Base-by-base conservation (phyloP, 1,139 yeast genomes). In the Magnusiomyces starmeri region DNA sequence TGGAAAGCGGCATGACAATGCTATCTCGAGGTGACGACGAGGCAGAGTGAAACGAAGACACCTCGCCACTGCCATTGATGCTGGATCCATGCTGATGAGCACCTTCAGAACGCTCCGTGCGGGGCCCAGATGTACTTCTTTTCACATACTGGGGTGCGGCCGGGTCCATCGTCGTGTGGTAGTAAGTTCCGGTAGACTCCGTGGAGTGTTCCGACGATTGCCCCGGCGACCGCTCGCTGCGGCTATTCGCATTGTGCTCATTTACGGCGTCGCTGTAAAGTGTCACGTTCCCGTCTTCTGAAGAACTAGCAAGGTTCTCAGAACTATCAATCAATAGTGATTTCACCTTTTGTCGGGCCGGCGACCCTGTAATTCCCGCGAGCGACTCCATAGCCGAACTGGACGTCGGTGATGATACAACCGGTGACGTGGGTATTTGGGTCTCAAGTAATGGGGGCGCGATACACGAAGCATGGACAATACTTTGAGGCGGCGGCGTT, bases 11-110 rank as follows among this genome's bases (percentile, higher is more conserved):
- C 45, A 42, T 42, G 18, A 42, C 27, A 3, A 26, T 16, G 22
- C 35, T 26, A 20, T 42, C 45, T 4, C 18, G 18, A 4, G 45
- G 35, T 4, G 34, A 20, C 6, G 34, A 26, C 6, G 35, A 7
- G n/a, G 45, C 45, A 3, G 45, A 42, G 27, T 42, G 45, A 22
- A 42, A 42, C 12, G 45, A 22, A 8, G 27, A n/a, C 37, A 32
- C 6, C 37, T 32, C 37, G 37, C 37, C 12, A 4, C 37, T 18
- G n/a, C 37, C 37, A 4, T 18, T 18, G 4, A 32, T 18, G n/a
- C 4, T 6, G 18, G 4, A 18, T 4, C n/a, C n/a, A 7, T 18
- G 37, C 6, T 6, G 6, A 32, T 32, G 37, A 14, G 18, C 37
- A 4, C 4, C n/a, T 4, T 32, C 37, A 10, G 18, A 14, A 12